Base-by-base conservation (phyloP, 2,329 filamentous ascomycete species). In the Colletotrichum truncatum region DNA sequence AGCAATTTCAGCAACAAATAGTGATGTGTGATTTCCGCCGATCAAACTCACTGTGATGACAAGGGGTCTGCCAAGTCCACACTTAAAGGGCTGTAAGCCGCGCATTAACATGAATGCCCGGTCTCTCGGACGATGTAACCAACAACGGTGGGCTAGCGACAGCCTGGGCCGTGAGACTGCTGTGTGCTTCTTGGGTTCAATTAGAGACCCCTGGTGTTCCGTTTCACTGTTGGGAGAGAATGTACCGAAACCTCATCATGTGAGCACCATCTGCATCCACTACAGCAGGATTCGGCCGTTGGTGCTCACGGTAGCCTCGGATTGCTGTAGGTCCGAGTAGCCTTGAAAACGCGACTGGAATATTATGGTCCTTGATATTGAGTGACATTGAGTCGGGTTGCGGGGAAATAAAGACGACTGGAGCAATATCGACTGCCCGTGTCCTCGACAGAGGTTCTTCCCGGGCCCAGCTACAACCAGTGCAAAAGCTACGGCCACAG, bases 401-500 rank as follows among this genome's bases (percentile, higher is more conserved):
- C 28, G 53, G 39, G 30, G 39, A 21, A 39, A 49, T 18, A 39
- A 38, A 58, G 45, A 32, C 23, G 43, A 64, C 28, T 58, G 36
- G 36, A 45, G n/a, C 51, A 51, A 51, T 45, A 39, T 54, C 12
- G 38, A 34, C 32, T 18, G 32, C 41, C 48, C 25, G 21, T 41
- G 49, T 54, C 21, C 32, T 28, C 16, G 32, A 41, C 48, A 23
- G 28, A 21, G n/a, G 41, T 5, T 11, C 46, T n/a, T 32, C 34
- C 39, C 38, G 39, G 18, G 18, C 46, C 38, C n/a, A 16, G 25
- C 46, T 43, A 32, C 30, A 30, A 38, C 41, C 41, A 52, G 34
- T 48, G 34, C 62, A 62, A 65, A 62, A 62, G 41, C 51, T 16
- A 56, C 62, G n/a, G n/a, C 41, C 41, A 52, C 26, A 39, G 34